Evolutionary conservation across 768 basidiomycete genomes (phyloP).

Genomic region (Favolaschia claudopus): DNA sequence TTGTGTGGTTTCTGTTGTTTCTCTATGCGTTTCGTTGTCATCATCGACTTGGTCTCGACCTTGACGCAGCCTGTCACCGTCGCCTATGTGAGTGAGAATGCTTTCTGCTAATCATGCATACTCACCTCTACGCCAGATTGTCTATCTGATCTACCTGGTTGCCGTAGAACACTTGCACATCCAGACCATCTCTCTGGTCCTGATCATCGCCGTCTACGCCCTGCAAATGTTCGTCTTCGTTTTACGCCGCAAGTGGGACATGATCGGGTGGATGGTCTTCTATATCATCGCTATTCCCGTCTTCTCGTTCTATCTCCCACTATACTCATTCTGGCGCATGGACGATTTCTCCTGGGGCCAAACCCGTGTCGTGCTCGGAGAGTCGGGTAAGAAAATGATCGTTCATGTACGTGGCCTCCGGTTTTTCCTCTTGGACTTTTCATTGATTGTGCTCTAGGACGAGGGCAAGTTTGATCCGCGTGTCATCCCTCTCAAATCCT

Average conservation of each 20-base stretch:
- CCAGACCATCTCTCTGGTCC: slow-evolving; percentile 84
- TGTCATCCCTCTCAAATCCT: slow-evolving; percentile 93
- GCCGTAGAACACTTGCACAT: slow-evolving; percentile 70
- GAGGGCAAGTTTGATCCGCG: slow-evolving; percentile 97
- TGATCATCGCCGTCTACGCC: slow-evolving; percentile 96
- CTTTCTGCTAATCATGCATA: slow-evolving; percentile 11
- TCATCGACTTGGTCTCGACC: slow-evolving; percentile 93
- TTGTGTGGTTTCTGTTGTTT: slow-evolving; percentile 98
- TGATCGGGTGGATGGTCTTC: slow-evolving; percentile 97
- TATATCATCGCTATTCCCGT: slow-evolving; percentile 94
- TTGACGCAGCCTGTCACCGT: slow-evolving; percentile 87
- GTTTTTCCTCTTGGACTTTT: background rate
- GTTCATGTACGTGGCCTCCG: slow-evolving; percentile 73
- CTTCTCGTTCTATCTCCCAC: slow-evolving; percentile 91
- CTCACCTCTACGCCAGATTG: slow-evolving; percentile 62
- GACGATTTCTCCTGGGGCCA: slow-evolving; percentile 98
- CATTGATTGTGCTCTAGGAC: slow-evolving; percentile 60
- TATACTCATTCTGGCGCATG: slow-evolving; percentile 98
- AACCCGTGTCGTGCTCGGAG: slow-evolving; percentile 92
- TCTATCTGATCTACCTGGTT: slow-evolving; percentile 86
- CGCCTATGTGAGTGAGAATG: slow-evolving; percentile 89
- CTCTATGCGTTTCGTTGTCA: slow-evolving; percentile 98
- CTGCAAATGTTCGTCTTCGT: slow-evolving; percentile 92
- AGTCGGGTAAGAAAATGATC: slow-evolving; percentile 94
- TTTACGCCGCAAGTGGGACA: slow-evolving; percentile 95